Percentiles rank a stretch among this genome's conserved stretches.
These are phyloP conservation scores for Backusella mclennaniae DNA, from an alignment of 192 early-diverging fungal genomes.

Conservation along the genomic window DNA sequence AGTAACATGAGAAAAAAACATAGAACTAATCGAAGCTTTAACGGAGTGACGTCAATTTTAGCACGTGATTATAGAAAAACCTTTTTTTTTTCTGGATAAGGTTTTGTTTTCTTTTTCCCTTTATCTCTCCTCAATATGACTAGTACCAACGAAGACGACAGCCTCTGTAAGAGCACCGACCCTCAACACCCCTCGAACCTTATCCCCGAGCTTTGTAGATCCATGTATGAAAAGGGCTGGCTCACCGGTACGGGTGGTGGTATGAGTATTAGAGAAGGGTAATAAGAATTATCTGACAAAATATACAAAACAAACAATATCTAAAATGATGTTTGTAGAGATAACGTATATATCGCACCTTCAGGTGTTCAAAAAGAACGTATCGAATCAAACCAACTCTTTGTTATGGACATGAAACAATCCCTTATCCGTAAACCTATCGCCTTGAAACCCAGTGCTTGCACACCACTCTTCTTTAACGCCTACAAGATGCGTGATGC, in stretches of 20 bases:
- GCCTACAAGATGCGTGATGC: constrained; percentile 83
- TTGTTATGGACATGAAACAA: constrained; percentile 68
- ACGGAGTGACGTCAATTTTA: neutral
- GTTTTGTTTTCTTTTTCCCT: neutral
- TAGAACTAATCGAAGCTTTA: neutral
- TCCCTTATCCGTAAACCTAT: constrained; percentile 68
- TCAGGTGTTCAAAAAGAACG: constrained; percentile 94
- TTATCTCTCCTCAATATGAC: neutral
- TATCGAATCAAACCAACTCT: constrained; percentile 81
- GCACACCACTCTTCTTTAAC: constrained; percentile 95
- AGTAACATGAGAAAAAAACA: constrained; percentile 6
- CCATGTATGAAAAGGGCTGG: constrained; percentile 92
- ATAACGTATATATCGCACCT: constrained; percentile 87
- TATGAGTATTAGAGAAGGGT: constrained; percentile 77
- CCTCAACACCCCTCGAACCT: constrained; percentile 75
- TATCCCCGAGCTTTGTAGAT: constrained; percentile 89
- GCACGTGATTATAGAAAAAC: neutral
- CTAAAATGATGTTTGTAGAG: constrained; percentile 31
- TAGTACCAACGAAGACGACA: constrained; percentile 30
- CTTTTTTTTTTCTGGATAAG: neutral
- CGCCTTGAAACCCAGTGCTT: constrained; percentile 81
- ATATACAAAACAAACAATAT: neutral
- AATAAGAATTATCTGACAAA: constrained; percentile 20
- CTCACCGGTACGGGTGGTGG: constrained; percentile 95
- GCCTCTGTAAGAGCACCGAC: constrained; percentile 55